These are phyloP conservation scores for Tetrapisispora namnaoensis DNA, from an alignment of 805 yeast genomes.

Conservation along the genomic window DNA sequence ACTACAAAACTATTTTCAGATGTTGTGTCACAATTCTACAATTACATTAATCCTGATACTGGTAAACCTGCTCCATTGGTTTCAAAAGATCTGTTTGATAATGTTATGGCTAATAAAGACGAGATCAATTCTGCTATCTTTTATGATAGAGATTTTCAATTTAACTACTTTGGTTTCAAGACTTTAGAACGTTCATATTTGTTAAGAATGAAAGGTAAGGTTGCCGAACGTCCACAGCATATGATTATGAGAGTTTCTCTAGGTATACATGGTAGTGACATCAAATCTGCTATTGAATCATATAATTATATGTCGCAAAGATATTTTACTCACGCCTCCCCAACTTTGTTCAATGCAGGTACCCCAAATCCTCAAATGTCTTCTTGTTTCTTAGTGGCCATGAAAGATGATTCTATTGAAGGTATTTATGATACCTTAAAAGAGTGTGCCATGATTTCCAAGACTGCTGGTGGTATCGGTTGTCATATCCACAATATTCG, in stretches of 20 bases:
- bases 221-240: slow-evolving; percentile 90
- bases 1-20: slow-evolving; percentile 79
- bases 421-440: slow-evolving; percentile 88
- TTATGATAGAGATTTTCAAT: slow-evolving; percentile 65
- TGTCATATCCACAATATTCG: slow-evolving; percentile 81
- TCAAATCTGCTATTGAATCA: slow-evolving; percentile 64
- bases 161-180: slow-evolving; percentile 82
- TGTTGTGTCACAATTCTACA: slow-evolving; percentile 62
- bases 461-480: slow-evolving; percentile 95
- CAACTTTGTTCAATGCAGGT: slow-evolving; percentile 90
- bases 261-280: slow-evolving; percentile 72
- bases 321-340: slow-evolving; percentile 90
- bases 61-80: slow-evolving; percentile 60
- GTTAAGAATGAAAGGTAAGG: slow-evolving; percentile 48
- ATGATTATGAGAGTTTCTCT: slow-evolving; percentile 84
- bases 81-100: slow-evolving; percentile 51
- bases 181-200: slow-evolving; percentile 86
- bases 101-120: slow-evolving; percentile 54
- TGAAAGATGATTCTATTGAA: slow-evolving; percentile 91
- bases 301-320: slow-evolving; percentile 79
- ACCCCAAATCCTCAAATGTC: slow-evolving; percentile 78
- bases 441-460: slow-evolving; percentile 81
- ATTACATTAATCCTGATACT: slow-evolving; percentile 74
- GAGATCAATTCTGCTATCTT: slow-evolving; percentile 65
- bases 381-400: slow-evolving; percentile 84